Conservation (phyloP, 2,329 filamentous ascomycete species). For the Escovopsis sp. region DNA sequence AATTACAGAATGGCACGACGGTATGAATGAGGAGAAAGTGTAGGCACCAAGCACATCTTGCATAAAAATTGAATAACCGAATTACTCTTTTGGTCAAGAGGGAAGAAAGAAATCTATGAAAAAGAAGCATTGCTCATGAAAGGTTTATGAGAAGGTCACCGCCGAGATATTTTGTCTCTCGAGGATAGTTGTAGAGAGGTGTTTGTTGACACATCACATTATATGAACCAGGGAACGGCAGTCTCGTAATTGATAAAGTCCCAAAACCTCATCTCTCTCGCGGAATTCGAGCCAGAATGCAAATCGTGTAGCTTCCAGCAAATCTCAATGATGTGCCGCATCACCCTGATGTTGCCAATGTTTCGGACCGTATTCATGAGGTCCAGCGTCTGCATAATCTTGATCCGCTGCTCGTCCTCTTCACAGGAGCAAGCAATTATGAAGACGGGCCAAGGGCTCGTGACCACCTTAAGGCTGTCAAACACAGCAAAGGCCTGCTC, state of each 20-base stretch:
- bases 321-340: conserved; percentile 27
- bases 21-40: too few species aligned
- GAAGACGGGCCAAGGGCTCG: conserved; percentile 34
- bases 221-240: conserved; percentile 6
- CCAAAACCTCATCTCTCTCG: conserved; percentile 3
- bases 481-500: conserved; percentile 23
- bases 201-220: neutral
- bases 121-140: too few species aligned
- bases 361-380: conserved; percentile 26
- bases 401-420: conserved; percentile 25
- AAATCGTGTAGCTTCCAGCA: conserved; percentile 33
- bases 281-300: conserved; percentile 19
- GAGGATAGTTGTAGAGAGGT: too few species aligned
- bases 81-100: too few species aligned
- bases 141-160: too few species aligned
- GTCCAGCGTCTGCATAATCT: conserved; percentile 25
- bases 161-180: too few species aligned
- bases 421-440: conserved; percentile 30
- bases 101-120: too few species aligned
- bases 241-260: conserved; percentile 4
- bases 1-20: too few species aligned
- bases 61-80: too few species aligned
- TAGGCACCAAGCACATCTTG: too few species aligned
- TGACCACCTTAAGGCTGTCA: conserved; percentile 24
- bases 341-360: conserved; percentile 30